Evolutionary conservation across 257 asterid genomes (phyloP).

Genomic region (Verbena officinalis): DNA sequence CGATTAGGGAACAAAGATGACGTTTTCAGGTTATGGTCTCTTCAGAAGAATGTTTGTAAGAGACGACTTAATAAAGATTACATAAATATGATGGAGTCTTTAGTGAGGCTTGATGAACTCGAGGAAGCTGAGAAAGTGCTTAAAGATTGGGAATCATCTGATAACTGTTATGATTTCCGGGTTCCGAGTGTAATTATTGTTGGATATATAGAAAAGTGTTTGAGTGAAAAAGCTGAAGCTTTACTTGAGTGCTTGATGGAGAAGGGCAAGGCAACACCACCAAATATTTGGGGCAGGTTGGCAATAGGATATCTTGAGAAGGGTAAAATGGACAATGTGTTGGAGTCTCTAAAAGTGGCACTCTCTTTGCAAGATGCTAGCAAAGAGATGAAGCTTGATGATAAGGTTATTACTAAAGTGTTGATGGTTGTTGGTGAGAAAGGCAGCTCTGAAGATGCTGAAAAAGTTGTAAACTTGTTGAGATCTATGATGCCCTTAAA

Average conservation of each 20-base stretch:
- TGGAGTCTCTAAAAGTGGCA: slow-evolving; percentile 53
- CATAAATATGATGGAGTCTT: slow-evolving; percentile 57
- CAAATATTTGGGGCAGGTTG: slow-evolving; percentile 59
- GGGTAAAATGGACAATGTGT: slow-evolving; percentile 48
- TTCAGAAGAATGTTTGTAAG: slow-evolving; percentile 50
- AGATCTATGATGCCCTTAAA: slow-evolving; percentile 33
- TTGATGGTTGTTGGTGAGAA: slow-evolving; percentile 47
- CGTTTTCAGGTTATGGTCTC: slow-evolving; percentile 66
- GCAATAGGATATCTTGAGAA: slow-evolving; percentile 61
- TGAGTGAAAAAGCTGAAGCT: slow-evolving; percentile 59
- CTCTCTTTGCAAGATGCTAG: slow-evolving; percentile 35
- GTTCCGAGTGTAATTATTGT: slow-evolving; percentile 55
- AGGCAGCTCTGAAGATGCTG: slow-evolving; percentile 43
- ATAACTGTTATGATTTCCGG: slow-evolving; percentile 65
- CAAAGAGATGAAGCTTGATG: slow-evolving; percentile 42
- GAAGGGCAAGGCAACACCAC: slow-evolving; percentile 41
- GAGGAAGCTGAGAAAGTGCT: slow-evolving; percentile 68
- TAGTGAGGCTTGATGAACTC: slow-evolving; percentile 66
- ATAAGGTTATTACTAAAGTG: slow-evolving; percentile 36
- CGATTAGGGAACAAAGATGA: slow-evolving; percentile 59
- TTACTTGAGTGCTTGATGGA: slow-evolving; percentile 48
- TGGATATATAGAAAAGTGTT: slow-evolving; percentile 54
- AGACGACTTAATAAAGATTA: slow-evolving; percentile 68
- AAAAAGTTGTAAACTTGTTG: slow-evolving; percentile 39
- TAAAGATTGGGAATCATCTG: slow-evolving; percentile 75